Conservation (phyloP, 73 alveolate genomes). For the Tetrahymena elliotti region DNA sequence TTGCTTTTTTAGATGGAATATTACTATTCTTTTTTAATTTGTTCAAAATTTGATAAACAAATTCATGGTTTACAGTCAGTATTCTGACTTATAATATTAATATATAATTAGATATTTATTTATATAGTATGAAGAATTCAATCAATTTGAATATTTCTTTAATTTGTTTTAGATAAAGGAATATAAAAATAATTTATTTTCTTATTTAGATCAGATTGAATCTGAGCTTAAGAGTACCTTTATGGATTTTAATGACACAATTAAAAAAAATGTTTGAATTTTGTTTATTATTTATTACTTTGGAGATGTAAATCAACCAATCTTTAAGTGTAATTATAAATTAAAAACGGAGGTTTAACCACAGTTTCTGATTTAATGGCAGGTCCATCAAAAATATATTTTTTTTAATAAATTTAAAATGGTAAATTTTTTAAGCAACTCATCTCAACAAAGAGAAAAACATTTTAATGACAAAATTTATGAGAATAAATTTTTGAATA, state of each 20-base stretch:
- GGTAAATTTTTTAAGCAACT: too few relatives aligned
- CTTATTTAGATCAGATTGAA: too few relatives aligned
- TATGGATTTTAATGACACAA: too few relatives aligned
- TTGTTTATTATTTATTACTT: background rate
- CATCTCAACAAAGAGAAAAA: too few relatives aligned
- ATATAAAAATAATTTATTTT: too few relatives aligned
- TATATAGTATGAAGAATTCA: too few relatives aligned
- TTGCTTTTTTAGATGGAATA: background rate
- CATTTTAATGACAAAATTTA: too few relatives aligned
- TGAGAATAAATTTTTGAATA: too few relatives aligned
- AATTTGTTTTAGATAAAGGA: background rate
- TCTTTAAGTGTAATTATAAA: background rate
- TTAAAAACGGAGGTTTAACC: background rate
- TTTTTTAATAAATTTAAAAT: too few relatives aligned
- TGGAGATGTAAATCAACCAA: background rate
- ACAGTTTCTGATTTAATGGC: too few relatives aligned
- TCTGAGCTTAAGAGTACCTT: background rate
- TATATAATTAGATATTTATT: background rate
- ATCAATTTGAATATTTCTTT: background rate
- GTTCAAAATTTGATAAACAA: background rate
- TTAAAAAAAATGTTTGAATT: background rate
- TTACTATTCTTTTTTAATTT: background rate
- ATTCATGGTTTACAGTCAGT: background rate
- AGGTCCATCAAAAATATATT: too few relatives aligned
- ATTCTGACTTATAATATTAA: background rate